Conservation (phyloP, 2,329 filamentous ascomycete genomes). For the Penicillium sp. region DNA sequence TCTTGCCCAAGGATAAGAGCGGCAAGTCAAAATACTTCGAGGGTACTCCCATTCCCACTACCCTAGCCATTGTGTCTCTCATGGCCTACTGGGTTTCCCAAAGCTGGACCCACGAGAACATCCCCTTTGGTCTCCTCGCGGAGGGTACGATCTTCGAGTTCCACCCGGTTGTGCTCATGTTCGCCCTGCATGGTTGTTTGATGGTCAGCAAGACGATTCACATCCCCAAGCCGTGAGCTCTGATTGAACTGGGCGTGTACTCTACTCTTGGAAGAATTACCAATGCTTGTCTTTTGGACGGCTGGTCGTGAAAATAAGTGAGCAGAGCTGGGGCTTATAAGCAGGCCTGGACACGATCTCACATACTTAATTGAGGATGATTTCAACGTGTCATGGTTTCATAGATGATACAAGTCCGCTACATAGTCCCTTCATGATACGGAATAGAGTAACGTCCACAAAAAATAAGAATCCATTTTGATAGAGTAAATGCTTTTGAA, state of each 20-base stretch:
- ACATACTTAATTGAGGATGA: conserved; percentile 17
- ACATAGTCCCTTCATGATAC: not conserved
- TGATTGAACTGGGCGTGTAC: conserved; percentile 11
- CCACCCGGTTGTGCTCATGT: conserved; percentile 77
- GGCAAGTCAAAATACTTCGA: conserved; percentile 97
- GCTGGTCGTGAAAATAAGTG: conserved; percentile 20
- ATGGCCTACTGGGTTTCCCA: conserved; percentile 89
- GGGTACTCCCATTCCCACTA: conserved; percentile 92
- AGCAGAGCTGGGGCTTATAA: conserved; percentile 10
- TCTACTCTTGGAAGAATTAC: conserved; percentile 11
- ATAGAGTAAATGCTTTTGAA: not conserved
- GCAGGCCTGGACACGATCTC: conserved; percentile 16
- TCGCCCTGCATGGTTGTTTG: conserved; percentile 82
- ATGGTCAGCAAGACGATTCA: conserved; percentile 96
- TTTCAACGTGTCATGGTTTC: not conserved
- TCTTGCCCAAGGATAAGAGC: conserved; percentile 83
- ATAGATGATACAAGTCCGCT: not conserved
- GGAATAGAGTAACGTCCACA: not conserved
- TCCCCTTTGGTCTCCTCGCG: conserved; percentile 73
- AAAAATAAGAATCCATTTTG: not conserved
- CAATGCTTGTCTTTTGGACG: conserved; percentile 15
- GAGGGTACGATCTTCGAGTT: conserved; percentile 71
- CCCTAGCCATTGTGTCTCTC: conserved; percentile 71
- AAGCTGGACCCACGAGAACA: conserved; percentile 71
- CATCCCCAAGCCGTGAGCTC: conserved; percentile 73